Percentiles rank a stretch among this genome's conserved stretches.
Evolutionary conservation across 2,329 filamentous ascomycete species (phyloP).

Genomic region (Grosmannia huntii): DNA sequence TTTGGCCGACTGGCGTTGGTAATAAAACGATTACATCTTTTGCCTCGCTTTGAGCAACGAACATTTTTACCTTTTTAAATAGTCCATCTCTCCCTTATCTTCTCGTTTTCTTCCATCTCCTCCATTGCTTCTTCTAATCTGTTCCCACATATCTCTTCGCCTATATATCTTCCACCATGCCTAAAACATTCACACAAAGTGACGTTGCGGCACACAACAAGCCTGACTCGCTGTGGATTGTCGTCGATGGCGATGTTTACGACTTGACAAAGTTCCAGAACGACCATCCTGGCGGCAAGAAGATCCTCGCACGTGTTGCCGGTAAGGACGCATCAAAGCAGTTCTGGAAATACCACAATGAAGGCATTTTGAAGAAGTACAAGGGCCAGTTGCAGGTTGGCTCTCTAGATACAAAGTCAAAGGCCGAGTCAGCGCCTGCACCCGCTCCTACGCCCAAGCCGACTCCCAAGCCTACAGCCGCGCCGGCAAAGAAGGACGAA

Average conservation of each 20-base stretch:
- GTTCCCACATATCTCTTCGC: background rate
- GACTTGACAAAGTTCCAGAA: slow-evolving; percentile 83
- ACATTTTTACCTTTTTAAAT: background rate
- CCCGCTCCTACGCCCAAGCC: slow-evolving; percentile 28
- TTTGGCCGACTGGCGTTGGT: background rate
- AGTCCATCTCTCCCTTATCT: background rate
- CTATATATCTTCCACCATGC: slow-evolving; percentile 45
- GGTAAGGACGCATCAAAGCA: slow-evolving; percentile 56
- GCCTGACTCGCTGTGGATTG: slow-evolving; percentile 71
- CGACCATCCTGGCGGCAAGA: slow-evolving; percentile 64
- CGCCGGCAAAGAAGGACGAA: slow-evolving; percentile 16
- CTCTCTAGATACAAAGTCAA: slow-evolving; percentile 78
- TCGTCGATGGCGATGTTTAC: slow-evolving; percentile 91
- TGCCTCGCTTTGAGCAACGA: background rate
- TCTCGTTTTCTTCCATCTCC: background rate
- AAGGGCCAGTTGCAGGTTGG: slow-evolving; percentile 64
- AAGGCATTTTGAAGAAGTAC: slow-evolving; percentile 81
- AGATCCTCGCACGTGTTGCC: slow-evolving; percentile 49
- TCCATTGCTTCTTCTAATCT: background rate
- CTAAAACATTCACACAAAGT: slow-evolving; percentile 68
- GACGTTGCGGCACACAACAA: slow-evolving; percentile 93
- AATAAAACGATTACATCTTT: background rate
- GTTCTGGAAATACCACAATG: slow-evolving; percentile 71
- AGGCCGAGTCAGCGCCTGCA: slow-evolving; percentile 42
- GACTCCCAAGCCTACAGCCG: slow-evolving; percentile 15